Percentiles rank a stretch among this genome's conserved stretches.
Evolutionary conservation across 345 rosid species (phyloP).

Genomic region (Cardamine chenopodiifolia): DNA sequence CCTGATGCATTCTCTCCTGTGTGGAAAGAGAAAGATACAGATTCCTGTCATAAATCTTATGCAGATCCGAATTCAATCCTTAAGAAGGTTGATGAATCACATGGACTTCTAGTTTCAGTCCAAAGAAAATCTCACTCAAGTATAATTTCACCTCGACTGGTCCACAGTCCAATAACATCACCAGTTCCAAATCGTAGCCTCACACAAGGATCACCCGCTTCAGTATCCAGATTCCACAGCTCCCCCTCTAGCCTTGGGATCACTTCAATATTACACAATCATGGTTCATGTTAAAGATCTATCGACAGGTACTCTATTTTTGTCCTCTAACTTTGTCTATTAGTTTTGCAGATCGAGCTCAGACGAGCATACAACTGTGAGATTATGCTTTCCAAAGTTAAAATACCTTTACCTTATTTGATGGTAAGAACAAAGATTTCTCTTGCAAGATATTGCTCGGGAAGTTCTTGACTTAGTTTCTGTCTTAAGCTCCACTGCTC

Average conservation of each 20-base stretch:
- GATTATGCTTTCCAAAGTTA: conserved; percentile 84
- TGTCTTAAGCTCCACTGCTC: not conserved
- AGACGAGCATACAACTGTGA: conserved; percentile 85
- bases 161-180: conserved; percentile 49
- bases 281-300: conserved; percentile 46
- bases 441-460: conserved; percentile 15
- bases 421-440: conserved; percentile 52
- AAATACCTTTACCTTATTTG: conserved; percentile 73
- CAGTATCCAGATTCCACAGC: conserved; percentile 57
- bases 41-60: conserved; percentile 37
- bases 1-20: conserved; percentile 37
- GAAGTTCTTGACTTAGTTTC: conserved; percentile 14
- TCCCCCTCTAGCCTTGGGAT: conserved; percentile 66
- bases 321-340: conserved; percentile 38
- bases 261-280: conserved; percentile 78
- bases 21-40: conserved; percentile 40
- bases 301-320: conserved; percentile 22
- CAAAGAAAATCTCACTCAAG: conserved; percentile 57
- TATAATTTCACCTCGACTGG: conserved; percentile 57
- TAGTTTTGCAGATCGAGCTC: conserved; percentile 73
- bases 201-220: conserved; percentile 52
- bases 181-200: conserved; percentile 49
- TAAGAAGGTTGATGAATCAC: conserved; percentile 50
- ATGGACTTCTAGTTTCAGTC: conserved; percentile 54
- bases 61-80: conserved; percentile 44